phyloP scores from a whole-genome alignment of 2,329 filamentous ascomycete genomes.

The Penicillium sp. region DNA sequence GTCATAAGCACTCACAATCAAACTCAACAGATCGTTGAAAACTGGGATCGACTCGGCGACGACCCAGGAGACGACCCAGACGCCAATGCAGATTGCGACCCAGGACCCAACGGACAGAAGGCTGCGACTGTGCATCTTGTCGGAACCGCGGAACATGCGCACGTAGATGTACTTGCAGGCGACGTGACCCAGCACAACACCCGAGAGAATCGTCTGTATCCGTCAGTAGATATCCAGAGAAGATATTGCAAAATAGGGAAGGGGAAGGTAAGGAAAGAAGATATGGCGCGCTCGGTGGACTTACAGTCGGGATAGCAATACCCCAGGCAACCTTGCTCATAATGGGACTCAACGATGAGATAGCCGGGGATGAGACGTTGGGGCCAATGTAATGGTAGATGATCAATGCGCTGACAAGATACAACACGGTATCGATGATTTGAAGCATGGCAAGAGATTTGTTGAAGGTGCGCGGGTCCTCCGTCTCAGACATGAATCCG shows the following conservation, averaged over 20 bases:
- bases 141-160: constrained; percentile 55
- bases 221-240: not conserved
- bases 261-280: not conserved
- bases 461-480: constrained; percentile 53
- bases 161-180: constrained; percentile 61
- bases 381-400: constrained; percentile 62
- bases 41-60: constrained; percentile 65
- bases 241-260: not conserved
- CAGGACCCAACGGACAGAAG: constrained; percentile 50
- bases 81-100: constrained; percentile 49
- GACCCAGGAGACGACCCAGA: constrained; percentile 59
- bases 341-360: constrained; percentile 53
- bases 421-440: constrained; percentile 54
- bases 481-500: constrained; percentile 59
- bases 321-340: constrained; percentile 62
- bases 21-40: constrained; percentile 59
- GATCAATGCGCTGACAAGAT: constrained; percentile 59
- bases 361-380: constrained; percentile 57
- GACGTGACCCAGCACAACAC: constrained; percentile 63
- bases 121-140: constrained; percentile 47
- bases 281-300: not conserved
- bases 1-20: constrained; percentile 42
- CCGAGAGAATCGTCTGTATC: constrained; percentile 56
- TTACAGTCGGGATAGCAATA: constrained; percentile 57
- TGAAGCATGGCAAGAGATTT: constrained; percentile 61